A percentile compares a stretch with the other conserved stretches of the same genome.
Evolutionary conservation across 331 rosid genomes (phyloP).

Genomic region (Dryas integrifolia): DNA sequence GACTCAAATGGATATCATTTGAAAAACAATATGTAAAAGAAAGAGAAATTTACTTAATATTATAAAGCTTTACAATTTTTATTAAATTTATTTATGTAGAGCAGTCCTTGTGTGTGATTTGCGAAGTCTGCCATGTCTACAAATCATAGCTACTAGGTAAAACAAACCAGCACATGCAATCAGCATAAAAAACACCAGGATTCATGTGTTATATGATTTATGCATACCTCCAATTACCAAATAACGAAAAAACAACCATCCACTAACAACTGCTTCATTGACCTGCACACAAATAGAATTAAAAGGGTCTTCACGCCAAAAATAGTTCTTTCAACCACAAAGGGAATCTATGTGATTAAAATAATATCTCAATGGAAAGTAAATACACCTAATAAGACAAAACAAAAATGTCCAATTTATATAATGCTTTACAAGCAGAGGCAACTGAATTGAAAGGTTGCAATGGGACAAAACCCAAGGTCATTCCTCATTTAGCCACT

Average conservation of each 20-base stretch:
- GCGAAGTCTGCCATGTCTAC: neutral
- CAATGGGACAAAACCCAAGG: neutral
- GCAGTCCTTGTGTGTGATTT: neutral
- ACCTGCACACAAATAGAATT: slow-evolving; percentile 50
- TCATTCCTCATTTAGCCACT: neutral
- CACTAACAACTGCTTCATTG: slow-evolving; percentile 91
- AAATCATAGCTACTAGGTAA: neutral
- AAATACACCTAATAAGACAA: neutral
- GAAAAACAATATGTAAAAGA: neutral
- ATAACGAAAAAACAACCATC: slow-evolving; percentile 98
- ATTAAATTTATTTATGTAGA: neutral
- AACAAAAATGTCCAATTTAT: neutral
- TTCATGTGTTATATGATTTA: neutral
- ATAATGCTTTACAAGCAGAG: neutral
- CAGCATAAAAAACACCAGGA: slow-evolving; percentile 1
- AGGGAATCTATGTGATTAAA: neutral
- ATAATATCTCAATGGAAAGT: neutral
- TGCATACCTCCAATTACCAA: slow-evolving; percentile 94
- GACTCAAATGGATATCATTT: neutral
- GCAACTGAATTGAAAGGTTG: too few relatives aligned
- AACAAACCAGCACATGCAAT: slow-evolving; percentile 4
- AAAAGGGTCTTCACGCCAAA: slow-evolving; percentile 8
- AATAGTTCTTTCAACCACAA: neutral
- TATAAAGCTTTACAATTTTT: neutral
- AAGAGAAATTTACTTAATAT: neutral